These are phyloP conservation scores for Annona squamosa DNA, from an alignment of 164 flowering plant species.

Conservation along the genomic window DNA sequence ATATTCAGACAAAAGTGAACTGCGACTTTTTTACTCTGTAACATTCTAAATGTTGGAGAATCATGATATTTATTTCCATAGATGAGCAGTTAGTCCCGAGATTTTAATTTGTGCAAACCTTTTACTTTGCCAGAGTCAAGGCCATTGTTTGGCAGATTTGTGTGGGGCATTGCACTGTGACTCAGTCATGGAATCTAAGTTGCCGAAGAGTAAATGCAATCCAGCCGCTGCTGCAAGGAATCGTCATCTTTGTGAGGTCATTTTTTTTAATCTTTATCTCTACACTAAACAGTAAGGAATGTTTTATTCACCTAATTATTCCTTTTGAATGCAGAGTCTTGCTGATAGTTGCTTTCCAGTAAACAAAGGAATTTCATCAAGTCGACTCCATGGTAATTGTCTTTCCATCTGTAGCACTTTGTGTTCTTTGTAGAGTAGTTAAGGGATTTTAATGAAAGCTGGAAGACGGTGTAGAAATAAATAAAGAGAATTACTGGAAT, in stretches of 20 bases:
- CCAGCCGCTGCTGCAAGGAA: constrained; percentile 89
- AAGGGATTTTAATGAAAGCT: not conserved
- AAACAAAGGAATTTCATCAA: not conserved
- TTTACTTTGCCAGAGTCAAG: constrained; percentile 47
- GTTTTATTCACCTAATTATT: not conserved
- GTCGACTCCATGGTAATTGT: constrained; percentile 1
- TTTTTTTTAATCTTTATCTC: constrained; percentile 7
- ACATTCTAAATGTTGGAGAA: not conserved
- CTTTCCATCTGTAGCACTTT: no score
- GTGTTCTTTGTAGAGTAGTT: no score
- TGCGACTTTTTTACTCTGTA: not conserved
- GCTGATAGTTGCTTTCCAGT: constrained; percentile 84
- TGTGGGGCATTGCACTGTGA: constrained; percentile 98
- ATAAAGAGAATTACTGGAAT: not conserved
- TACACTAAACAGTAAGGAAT: not conserved
- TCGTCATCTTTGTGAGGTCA: constrained; percentile 87
- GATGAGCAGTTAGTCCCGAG: not conserved
- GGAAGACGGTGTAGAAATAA: not conserved
- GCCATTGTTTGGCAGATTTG: constrained; percentile 90
- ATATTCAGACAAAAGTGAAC: not conserved
- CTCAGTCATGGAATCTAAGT: constrained; percentile 41
- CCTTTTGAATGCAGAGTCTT: constrained; percentile 52
- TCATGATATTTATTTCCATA: not conserved
- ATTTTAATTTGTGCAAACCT: not conserved
- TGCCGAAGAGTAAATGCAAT: constrained; percentile 68